These are phyloP conservation scores for Cucumis hystrix DNA, from an alignment of 306 rosid genomes.

Conservation along the genomic window DNA sequence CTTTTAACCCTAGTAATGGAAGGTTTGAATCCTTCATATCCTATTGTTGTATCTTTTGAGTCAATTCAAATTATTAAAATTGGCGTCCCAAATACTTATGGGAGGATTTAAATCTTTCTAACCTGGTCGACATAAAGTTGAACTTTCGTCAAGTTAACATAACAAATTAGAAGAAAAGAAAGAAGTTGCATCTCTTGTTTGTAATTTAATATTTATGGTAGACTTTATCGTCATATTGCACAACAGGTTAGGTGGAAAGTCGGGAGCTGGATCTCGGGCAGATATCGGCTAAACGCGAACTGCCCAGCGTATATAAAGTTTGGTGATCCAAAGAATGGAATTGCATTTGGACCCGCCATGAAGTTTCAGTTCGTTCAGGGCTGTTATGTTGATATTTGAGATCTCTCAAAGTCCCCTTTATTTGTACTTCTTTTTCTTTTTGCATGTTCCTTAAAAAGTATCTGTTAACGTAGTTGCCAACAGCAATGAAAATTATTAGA, in stretches of 20 bases:
- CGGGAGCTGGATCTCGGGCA: slow-evolving; percentile 50
- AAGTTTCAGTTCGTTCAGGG: slow-evolving; percentile 43
- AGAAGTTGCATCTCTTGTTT: too few species aligned
- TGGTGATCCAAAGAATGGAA: slow-evolving; percentile 5
- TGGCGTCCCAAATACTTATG: too few species aligned
- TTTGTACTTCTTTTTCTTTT: neutral
- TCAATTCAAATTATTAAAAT: too few species aligned
- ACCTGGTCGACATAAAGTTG: too few species aligned
- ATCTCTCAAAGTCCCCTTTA: neutral
- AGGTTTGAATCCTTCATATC: too few species aligned
- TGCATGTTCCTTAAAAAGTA: neutral
- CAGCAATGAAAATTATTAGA: neutral
- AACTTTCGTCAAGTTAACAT: too few species aligned
- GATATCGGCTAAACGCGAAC: slow-evolving; percentile 30
- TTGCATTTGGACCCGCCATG: slow-evolving; percentile 22
- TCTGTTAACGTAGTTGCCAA: neutral
- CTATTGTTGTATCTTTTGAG: too few species aligned
- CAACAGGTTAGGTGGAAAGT: slow-evolving; percentile 62
- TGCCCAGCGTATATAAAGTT: slow-evolving; percentile 56
- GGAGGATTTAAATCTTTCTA: too few species aligned
- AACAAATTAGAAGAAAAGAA: too few species aligned
- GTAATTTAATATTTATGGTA: too few species aligned
- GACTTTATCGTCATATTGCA: neutral
- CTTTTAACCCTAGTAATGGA: too few species aligned
- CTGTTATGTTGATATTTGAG: slow-evolving; percentile 39